These are phyloP conservation scores for Acorus gramineus DNA, from an alignment of 106 monocot genomes.

Conservation along the genomic window DNA sequence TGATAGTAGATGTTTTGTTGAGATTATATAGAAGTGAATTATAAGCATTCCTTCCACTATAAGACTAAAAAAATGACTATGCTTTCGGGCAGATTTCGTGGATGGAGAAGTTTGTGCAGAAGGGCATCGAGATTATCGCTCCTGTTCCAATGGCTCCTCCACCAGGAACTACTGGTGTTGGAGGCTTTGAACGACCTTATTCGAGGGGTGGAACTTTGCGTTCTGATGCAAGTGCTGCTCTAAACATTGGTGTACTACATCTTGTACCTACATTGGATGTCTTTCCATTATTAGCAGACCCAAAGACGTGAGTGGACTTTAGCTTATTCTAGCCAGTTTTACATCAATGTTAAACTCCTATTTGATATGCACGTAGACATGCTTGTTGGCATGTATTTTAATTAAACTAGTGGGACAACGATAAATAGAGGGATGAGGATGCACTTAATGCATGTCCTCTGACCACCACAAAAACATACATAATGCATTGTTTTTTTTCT, in stretches of 20 bases:
- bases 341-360: no score
- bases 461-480: no score
- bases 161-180: slow-evolving; percentile 90
- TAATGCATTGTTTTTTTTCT: no score
- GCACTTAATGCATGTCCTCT: no score
- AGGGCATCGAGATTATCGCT: slow-evolving; percentile 86
- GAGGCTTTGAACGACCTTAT: slow-evolving; percentile 96
- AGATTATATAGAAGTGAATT: no score
- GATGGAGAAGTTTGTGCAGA: slow-evolving; percentile 98
- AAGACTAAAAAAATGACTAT: no score
- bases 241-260: slow-evolving; percentile 96
- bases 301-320: slow-evolving; percentile 46
- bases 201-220: slow-evolving; percentile 69
- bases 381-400: no score
- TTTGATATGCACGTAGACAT: no score
- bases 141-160: slow-evolving; percentile 79
- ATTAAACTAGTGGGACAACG: no score
- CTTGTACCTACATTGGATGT: slow-evolving; percentile 88
- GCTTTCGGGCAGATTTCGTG: slow-evolving; percentile 67
- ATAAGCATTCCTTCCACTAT: no score
- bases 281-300: slow-evolving; percentile 85
- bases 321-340: neutral
- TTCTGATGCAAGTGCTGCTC: slow-evolving; percentile 90
- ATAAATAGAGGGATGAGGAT: no score
- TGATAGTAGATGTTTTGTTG: no score